Conservation (phyloP, 345 rosid species). For the Fremontodendron californicum region DNA sequence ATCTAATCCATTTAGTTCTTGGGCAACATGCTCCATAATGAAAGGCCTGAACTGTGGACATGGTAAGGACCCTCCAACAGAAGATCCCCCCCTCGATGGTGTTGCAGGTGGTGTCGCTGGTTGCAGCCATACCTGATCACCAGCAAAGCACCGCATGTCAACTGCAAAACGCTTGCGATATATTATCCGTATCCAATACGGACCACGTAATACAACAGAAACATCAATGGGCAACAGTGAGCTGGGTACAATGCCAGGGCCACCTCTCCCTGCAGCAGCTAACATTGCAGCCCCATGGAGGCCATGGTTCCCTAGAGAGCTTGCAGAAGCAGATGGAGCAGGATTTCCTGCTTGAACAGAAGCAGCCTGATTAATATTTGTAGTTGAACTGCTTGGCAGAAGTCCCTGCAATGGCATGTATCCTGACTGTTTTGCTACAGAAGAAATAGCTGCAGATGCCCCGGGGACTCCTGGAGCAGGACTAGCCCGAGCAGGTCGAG, state of each 20-base stretch:
- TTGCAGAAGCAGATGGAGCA: constrained; percentile 40
- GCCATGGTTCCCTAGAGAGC: constrained; percentile 58
- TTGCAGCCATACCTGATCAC: constrained; percentile 99
- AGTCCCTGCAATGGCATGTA: constrained; percentile 56
- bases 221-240: constrained; percentile 97
- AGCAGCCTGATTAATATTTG: constrained; percentile 50
- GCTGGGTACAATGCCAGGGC: constrained; percentile 98
- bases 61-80: constrained; percentile 93
- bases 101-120: constrained; percentile 60
- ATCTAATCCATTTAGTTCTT: constrained; percentile 89
- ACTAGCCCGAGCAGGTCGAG: constrained; percentile 95
- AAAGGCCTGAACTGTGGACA: constrained; percentile 99
- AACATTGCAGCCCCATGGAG: constrained; percentile 73
- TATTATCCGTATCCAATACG: constrained; percentile 94
- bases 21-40: constrained; percentile 99
- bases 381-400: constrained; percentile 36
- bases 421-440: constrained; percentile 64
- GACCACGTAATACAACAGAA: constrained; percentile 97
- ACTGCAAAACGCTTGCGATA: constrained; percentile 95
- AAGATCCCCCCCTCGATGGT: constrained; percentile 89
- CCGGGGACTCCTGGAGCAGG: constrained; percentile 64
- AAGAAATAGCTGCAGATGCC: constrained; percentile 39
- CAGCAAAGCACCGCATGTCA: constrained; percentile 99
- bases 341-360: constrained; percentile 43
- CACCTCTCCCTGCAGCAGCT: constrained; percentile 80